Base-by-base conservation (phyloP, 257 asterid genomes). In the Misopates orontium region DNA sequence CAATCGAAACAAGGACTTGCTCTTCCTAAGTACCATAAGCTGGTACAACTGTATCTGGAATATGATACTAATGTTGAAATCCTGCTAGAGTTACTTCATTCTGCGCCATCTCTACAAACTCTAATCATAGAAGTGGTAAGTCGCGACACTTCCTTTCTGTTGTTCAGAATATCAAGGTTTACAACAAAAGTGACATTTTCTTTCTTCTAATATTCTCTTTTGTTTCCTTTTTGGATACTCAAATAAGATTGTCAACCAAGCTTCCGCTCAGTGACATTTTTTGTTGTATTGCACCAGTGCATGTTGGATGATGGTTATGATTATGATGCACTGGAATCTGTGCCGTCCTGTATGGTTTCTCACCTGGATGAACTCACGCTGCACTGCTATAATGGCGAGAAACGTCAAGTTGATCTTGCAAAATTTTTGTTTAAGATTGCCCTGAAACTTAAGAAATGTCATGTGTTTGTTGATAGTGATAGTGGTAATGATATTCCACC, bases 41-140 rank as follows among this genome's bases (percentile, higher is more conserved):
- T 62, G 45, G 10, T 1, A 45, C 24, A 21, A 47, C 68, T 62
- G 14, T 10, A 25, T 2, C 23, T 62, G 17, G 17, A 9, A 18
- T 5, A 16, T 1, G 16, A 21, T 1, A 20, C 23, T 12, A 4
- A 16, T 1, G 13, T 0, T 22, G 10, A 11, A 10, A 44, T 4
- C 0, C 24, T 62, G 9, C 41, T 24, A 12, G 41, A 23, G 42
- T 47, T 62, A 7, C 68, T 62, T 4, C 42, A 16, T 10, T 18
- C 45, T 6, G 20, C 41, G 15, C 57, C 68, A 24, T 47, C 28
- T 7, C 1, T 62, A 20, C 18, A 62, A 24, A 12, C 3, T 13
- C 9, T 62, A 5, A 7, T 10, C 18, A 5, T 62, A 16, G 7
- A 24, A 42, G 10, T 62, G 68, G 68, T 62, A 47, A 62, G 68